Conservation (phyloP, 768 basidiomycete genomes). For the Amanita exitialis region DNA sequence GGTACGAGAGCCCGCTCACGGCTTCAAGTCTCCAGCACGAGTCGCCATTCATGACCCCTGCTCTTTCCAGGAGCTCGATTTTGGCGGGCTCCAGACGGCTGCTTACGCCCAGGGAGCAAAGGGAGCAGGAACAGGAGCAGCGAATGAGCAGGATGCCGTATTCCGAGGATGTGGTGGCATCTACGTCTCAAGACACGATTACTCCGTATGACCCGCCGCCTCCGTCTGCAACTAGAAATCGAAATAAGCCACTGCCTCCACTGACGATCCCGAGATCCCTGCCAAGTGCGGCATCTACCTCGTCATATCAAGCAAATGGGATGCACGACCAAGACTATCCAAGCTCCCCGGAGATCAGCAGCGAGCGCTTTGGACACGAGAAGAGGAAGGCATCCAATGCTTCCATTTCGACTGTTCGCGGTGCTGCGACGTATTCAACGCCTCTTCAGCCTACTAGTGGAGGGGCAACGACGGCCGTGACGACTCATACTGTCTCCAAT, state of each 20-base stretch:
- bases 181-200: slow-evolving; percentile 34
- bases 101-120: slow-evolving; percentile 47
- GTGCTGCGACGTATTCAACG: slow-evolving; percentile 30
- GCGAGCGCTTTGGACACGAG: slow-evolving; percentile 12
- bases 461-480: slow-evolving; percentile 53
- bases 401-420: slow-evolving; percentile 28
- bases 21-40: slow-evolving; percentile 16
- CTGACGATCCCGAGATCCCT: slow-evolving; percentile 50
- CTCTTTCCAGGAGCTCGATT: slow-evolving; percentile 13
- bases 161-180: slow-evolving; percentile 18
- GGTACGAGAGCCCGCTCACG: slow-evolving; percentile 15
- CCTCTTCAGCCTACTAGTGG: slow-evolving; percentile 26
- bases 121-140: slow-evolving; percentile 18
- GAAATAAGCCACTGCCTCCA: slow-evolving; percentile 35
- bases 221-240: slow-evolving; percentile 23
- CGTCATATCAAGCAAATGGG: slow-evolving; percentile 18
- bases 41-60: background rate
- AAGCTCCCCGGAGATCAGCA: slow-evolving; percentile 9
- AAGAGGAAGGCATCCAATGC: slow-evolving; percentile 20
- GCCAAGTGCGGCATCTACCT: slow-evolving; percentile 51
- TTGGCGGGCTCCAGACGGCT: slow-evolving; percentile 30
- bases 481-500: slow-evolving; percentile 52
- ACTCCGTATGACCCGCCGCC: slow-evolving; percentile 30
- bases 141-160: background rate
- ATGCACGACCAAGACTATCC: slow-evolving; percentile 6